A percentile compares a stretch with the other conserved stretches of the same genome.
Evolutionary conservation across 352 stramenopile genomes (phyloP).

Genomic region (Pythium plurisporium): DNA sequence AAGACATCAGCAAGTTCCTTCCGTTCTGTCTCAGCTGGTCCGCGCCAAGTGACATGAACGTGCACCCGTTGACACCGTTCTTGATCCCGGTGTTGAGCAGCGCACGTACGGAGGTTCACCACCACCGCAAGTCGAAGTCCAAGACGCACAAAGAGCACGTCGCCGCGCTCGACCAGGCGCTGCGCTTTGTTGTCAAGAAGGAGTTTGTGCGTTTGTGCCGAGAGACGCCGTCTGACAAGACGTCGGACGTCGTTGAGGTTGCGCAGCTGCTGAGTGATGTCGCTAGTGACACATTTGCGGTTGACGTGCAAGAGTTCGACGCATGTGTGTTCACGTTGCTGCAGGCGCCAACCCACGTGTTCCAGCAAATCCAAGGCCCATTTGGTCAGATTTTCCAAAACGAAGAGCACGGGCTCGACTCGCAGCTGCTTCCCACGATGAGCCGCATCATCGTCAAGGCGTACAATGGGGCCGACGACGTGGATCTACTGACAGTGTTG

Average conservation of each 20-base stretch:
- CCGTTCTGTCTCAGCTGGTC: conserved; percentile 66
- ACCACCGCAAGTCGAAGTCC: conserved; percentile 31
- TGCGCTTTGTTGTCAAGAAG: conserved; percentile 60
- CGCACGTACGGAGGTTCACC: conserved; percentile 28
- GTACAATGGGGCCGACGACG: conserved; percentile 23
- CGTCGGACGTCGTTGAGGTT: conserved; percentile 22
- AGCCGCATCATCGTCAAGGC: conserved; percentile 36
- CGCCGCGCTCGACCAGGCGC: conserved; percentile 36
- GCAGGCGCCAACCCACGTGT: conserved; percentile 51
- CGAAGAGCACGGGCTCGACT: conserved; percentile 27
- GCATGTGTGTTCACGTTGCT: conserved; percentile 56
- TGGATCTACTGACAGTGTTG: conserved; percentile 35
- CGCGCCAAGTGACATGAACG: conserved; percentile 40
- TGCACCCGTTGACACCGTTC: conserved; percentile 41
- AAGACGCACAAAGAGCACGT: conserved; percentile 42
- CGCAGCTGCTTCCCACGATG: conserved; percentile 63
- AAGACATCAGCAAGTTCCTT: conserved; percentile 33
- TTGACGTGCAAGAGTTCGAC: conserved; percentile 57
- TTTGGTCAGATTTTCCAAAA: conserved; percentile 52
- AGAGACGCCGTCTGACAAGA: conserved; percentile 13
- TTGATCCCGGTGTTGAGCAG: conserved; percentile 52
- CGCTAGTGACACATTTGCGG: conserved; percentile 31
- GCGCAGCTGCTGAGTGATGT: conserved; percentile 51
- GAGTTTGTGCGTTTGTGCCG: conserved; percentile 57
- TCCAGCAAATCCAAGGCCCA: conserved; percentile 55